Evolutionary conservation across 345 rosid species (phyloP), one percentile per base, ranked within the genome.

Genomic region (Aquilaria malaccensis): DNA sequence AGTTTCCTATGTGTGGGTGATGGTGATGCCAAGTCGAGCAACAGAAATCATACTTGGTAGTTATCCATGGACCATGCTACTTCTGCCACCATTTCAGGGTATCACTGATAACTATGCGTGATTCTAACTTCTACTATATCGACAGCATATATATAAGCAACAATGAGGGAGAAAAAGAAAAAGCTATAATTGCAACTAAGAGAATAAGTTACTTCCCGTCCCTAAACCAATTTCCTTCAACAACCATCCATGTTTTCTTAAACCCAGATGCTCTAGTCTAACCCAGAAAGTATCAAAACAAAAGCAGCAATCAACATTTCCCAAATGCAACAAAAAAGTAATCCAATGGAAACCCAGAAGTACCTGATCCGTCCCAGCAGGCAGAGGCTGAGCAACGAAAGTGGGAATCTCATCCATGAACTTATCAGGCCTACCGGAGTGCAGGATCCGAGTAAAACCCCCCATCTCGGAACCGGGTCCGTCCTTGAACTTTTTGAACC

Each of bases 371-470:
- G 76, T 75, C 13, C 99, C 99, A 45, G 93, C 41, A 0, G 99
- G 99, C 52, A 94, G 69, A 65, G 97, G 96, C 67, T 90, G 89
- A 50, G 97, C 99, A 60, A 95, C 62, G 52, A 88, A 95, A 66
- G 99, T 95, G 29, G 99, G 99, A 75, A 95, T 91, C 89, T 95
- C 99, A 70, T 88, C 83, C 94, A 95, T 86, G 63, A 70, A 81
- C 66, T 74, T 52, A 59, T 95, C 99, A 15, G 96, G 81, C 68
- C 83, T 91, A 13, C 99, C 99, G 0, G 86, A 79, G 68, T 95
- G 99, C 72, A 95, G 76, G 75, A 95, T 91, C 93, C 99, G 84
- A 11, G 99, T 95, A 69, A 79, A 95, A 13, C 95, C 97, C 31
- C 95, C 99, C 99, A 91, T 95, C 53, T 77, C 93, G 30, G 95